Percentiles rank a stretch among this genome's conserved stretches.
Conservation (phyloP, 208 protist species). For the Leishmania martiniquensis region DNA sequence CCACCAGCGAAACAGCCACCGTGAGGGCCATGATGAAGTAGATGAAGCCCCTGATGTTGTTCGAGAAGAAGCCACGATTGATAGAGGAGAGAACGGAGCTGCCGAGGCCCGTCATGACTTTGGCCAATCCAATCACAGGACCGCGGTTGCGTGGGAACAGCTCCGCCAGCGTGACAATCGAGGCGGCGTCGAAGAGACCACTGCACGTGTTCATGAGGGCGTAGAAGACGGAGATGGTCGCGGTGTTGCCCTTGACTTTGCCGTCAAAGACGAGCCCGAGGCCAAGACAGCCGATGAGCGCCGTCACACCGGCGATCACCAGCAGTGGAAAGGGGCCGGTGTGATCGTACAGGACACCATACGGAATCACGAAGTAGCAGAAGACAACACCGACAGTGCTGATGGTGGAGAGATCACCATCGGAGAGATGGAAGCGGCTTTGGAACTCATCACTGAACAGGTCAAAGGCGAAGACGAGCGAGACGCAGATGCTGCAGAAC, state of each 20-base stretch:
- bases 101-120: slow-evolving; percentile 76
- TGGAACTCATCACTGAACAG: slow-evolving; percentile 62
- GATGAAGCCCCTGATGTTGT: slow-evolving; percentile 62
- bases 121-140: slow-evolving; percentile 59
- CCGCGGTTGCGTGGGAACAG: slow-evolving; percentile 75
- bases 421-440: slow-evolving; percentile 45
- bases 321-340: slow-evolving; percentile 48
- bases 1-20: slow-evolving; percentile 34
- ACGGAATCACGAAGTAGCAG: slow-evolving; percentile 75
- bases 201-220: slow-evolving; percentile 62
- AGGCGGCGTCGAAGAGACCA: slow-evolving; percentile 56
- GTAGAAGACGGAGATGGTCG: slow-evolving; percentile 72
- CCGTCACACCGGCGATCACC: slow-evolving; percentile 36
- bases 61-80: slow-evolving; percentile 51
- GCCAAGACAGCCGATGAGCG: slow-evolving; percentile 47
- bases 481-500: slow-evolving; percentile 73
- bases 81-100: slow-evolving; percentile 70
- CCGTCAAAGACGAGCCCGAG: slow-evolving; percentile 56
- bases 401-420: slow-evolving; percentile 69
- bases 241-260: slow-evolving; percentile 47
- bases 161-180: slow-evolving; percentile 57
- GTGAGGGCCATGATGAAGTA: slow-evolving; percentile 70
- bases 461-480: slow-evolving; percentile 67
- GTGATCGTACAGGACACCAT: slow-evolving; percentile 62
- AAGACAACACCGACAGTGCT: slow-evolving; percentile 69